phyloP scores from a whole-genome alignment of 129 eudicot genomes.

The Mikania micrantha region DNA sequence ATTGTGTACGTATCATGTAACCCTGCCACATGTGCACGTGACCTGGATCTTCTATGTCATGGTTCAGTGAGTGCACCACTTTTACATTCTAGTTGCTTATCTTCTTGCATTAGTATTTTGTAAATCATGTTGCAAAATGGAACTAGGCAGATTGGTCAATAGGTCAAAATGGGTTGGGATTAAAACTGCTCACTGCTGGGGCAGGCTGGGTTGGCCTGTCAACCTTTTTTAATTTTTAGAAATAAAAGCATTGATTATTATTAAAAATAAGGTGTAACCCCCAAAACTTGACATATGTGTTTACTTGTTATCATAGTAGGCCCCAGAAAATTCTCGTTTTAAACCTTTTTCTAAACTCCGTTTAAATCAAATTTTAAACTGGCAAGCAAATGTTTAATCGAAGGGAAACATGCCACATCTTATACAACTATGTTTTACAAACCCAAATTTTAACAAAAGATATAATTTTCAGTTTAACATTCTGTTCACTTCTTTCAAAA shows the following conservation, averaged over 20 bases:
- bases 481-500: too few relatives aligned
- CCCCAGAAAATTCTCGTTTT: too few relatives aligned
- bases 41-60: conserved; percentile 94
- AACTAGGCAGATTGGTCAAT: neutral
- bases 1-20: conserved; percentile 89
- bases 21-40: conserved; percentile 99
- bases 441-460: too few relatives aligned
- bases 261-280: too few relatives aligned
- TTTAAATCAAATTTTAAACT: too few relatives aligned
- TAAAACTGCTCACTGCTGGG: neutral
- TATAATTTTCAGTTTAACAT: too few relatives aligned
- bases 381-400: too few relatives aligned
- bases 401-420: too few relatives aligned
- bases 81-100: neutral
- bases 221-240: neutral
- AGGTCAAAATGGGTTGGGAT: neutral
- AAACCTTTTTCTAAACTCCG: too few relatives aligned
- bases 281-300: too few relatives aligned
- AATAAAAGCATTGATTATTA: neutral
- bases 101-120: neutral
- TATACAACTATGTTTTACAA: too few relatives aligned
- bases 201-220: neutral
- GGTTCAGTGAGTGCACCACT: conserved; percentile 53
- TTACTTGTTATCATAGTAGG: too few relatives aligned
- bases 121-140: neutral